A percentile compares a stretch with the other conserved stretches of the same genome.
Conservation (phyloP, 1,139 yeast genomes). For the Yamadazyma atlantica region DNA sequence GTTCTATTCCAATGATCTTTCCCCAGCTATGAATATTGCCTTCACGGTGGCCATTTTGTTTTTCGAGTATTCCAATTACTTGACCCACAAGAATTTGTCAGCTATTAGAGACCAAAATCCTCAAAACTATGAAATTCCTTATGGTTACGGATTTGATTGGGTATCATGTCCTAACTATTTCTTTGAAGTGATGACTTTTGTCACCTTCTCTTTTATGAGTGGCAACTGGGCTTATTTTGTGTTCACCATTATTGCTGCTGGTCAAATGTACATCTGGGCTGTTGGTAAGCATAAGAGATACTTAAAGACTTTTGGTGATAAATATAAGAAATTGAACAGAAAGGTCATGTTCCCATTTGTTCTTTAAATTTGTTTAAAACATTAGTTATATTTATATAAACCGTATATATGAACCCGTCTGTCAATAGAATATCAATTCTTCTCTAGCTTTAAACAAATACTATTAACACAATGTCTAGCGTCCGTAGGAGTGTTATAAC, state of each 20-base stretch:
- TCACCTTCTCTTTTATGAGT: constrained; percentile 62
- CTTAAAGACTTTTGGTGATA: constrained; percentile 68
- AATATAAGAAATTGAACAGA: constrained; percentile 68
- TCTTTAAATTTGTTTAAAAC: constrained; percentile 5
- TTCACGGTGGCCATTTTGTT: constrained; percentile 18
- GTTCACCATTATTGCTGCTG: constrained; percentile 68
- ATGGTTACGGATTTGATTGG: constrained; percentile 44
- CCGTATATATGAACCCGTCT: neutral
- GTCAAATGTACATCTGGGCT: constrained; percentile 83
- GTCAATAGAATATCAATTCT: constrained; percentile 2
- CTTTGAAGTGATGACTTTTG: constrained; percentile 80
- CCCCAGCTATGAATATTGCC: constrained; percentile 4
- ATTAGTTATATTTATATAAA: neutral
- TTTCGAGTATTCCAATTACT: constrained; percentile 71
- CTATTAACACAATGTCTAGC: constrained; percentile 95
- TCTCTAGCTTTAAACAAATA: constrained; percentile 63
- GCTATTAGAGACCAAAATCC: constrained; percentile 49
- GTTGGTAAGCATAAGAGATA: constrained; percentile 68
- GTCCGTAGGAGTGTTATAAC: constrained; percentile 84
- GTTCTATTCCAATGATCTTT: constrained; percentile 13
- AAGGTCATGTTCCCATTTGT: constrained; percentile 58
- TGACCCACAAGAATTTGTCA: constrained; percentile 64
- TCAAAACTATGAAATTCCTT: constrained; percentile 41
- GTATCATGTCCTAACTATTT: constrained; percentile 83
- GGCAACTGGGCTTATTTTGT: constrained; percentile 77